Evolutionary conservation across 495 filamentous ascomycete genomes (phyloP), one percentile per base, ranked within the genome.

Genomic region (Neurospora discreta): DNA sequence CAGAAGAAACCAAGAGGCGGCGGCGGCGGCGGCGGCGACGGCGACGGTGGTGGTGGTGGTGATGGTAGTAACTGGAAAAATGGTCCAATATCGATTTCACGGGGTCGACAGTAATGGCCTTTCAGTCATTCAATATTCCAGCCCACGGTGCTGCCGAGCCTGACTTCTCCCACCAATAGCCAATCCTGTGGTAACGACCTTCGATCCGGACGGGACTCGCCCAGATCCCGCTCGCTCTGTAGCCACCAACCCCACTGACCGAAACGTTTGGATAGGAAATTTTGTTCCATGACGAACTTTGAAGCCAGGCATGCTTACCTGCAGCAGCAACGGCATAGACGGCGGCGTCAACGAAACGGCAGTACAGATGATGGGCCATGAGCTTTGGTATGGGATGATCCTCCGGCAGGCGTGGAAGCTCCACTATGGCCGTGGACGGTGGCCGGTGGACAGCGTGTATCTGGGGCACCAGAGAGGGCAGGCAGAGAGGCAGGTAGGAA

Each of bases 261-360:
- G 76, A 78, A 78, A 75, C 74, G 73, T 75, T 76, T 39, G 68
- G 68, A 26, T 39, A 9, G 71, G 71, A 71, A 69, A 73, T 46
- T 68, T 74, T 74, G 69, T 75, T 65, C 71, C 69, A 73, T 68
- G 71, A 60, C 39, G 68, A 71, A 43, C 39, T 70, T 39, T 33
- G 52, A 33, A 18, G 52, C 26, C 26, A 65, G 52, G 52, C 52
- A 65, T 65, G 52, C 52, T 65, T 65, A 30, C 26, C 26, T 65
- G 52, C 52, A 65, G 46, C 46, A 30, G 46, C 46, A 5, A 13
- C 46, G 46, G 46, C 46, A 26, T 58, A 30, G 46, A 58, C 23
- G 46, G 46, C 46, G 20, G 46, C 52, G 52, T 65, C 52, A 65
- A 36, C 13, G 15, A 33, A 65, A 65, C 52, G 52, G 52, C 26